Evolutionary conservation across 148 eudicot genomes (phyloP), one percentile per base, ranked within the genome.

Genomic region (Rhododendron henanense): DNA sequence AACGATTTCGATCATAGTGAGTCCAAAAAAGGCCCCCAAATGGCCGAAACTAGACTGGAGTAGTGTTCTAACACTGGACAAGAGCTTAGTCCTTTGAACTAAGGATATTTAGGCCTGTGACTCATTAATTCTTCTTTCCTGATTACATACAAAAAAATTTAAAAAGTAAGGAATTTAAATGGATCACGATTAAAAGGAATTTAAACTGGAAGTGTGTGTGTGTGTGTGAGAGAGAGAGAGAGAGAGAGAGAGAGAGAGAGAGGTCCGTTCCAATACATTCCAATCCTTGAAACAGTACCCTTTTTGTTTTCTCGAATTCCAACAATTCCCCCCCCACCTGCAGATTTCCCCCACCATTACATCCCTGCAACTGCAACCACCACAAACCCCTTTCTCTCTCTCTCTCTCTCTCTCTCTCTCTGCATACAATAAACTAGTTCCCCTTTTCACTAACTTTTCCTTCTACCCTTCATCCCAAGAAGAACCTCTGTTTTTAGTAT

Each of bases 221-320:
- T 14, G 35, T 61, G 65, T 1, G 50, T 25, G 37, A 65, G 51
- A 33, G 31, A 16, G 45, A 53, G n/a, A 55, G n/a, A 81, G 79
- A 81, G 79, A 28, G 35, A 81, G 65, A 5, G 50, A 37, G 37
- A 67, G 53, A 33, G 31, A 33, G 45, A 53, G 25, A 57, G 19
- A 78, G 76, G 88, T 77, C 86, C 73, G 84, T 65, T 86, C 88
- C 88, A 87, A 19, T 23, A 87, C 90, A 90, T 92, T 90, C 90
- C 87, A 87, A 55, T 55, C 23, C 61, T 48, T 79, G 86, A 15
- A 85, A 90, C 92, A 91, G 89, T 92, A 67, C 85, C 35, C 88
- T 80, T 87, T 87, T 89, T 90, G 89, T 89, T 89, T 87, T 87
- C 92, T 90, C 93, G 88, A 79, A 63, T 90, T 91, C 90, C 94